Evolutionary conservation across 1,284 basidiomycete genomes (phyloP).

Genomic region (Ustilago nuda): DNA sequence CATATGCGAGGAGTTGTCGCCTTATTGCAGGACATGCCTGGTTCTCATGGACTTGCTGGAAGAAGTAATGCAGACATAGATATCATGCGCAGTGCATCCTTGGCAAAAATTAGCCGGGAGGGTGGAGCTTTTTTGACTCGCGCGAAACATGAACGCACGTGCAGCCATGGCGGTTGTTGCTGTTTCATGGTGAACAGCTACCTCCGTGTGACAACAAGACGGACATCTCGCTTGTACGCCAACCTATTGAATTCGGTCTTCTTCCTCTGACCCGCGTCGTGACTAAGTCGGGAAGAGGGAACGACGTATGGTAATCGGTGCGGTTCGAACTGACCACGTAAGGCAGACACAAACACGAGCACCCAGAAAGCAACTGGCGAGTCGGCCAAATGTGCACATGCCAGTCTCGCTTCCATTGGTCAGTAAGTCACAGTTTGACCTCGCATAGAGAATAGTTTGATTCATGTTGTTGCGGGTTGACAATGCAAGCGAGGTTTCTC

Average conservation of each 20-base stretch:
- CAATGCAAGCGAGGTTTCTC: background rate
- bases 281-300: background rate
- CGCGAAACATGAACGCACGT: background rate
- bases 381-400: background rate
- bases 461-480: background rate
- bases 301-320: background rate
- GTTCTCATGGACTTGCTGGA: background rate
- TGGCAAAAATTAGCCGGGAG: background rate
- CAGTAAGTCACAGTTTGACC: background rate
- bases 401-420: conserved; percentile 4
- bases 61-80: background rate
- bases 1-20: background rate
- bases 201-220: too few species aligned
- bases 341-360: background rate
- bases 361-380: background rate
- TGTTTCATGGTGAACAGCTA: too few species aligned
- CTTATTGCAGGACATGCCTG: background rate
- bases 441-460: background rate
- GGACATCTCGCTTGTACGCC: too few species aligned
- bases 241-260: too few species aligned
- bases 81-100: background rate
- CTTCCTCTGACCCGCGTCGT: too few species aligned
- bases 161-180: background rate
- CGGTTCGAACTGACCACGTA: background rate
- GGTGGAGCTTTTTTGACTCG: background rate